These are phyloP conservation scores for Epichloe scottii DNA, from an alignment of 2,329 filamentous ascomycete species.

Conservation along the genomic window DNA sequence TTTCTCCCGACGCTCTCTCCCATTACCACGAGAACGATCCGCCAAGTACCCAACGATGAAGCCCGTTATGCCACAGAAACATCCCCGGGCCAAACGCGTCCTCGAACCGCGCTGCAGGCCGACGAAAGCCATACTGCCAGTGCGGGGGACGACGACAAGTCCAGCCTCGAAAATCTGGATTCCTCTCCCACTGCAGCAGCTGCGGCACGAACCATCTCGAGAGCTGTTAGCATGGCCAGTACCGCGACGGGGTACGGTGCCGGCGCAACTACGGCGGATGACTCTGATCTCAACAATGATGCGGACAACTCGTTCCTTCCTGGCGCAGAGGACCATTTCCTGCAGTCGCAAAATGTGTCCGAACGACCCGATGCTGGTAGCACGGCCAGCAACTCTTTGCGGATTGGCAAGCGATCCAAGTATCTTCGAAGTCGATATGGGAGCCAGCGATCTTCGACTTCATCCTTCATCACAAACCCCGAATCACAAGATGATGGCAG, in stretches of 20 bases:
- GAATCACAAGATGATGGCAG: slow-evolving; percentile 51
- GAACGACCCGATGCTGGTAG: slow-evolving; percentile 30
- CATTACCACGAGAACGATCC: slow-evolving; percentile 32
- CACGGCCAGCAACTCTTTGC: slow-evolving; percentile 34
- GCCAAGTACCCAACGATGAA: slow-evolving; percentile 20
- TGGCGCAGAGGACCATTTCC: slow-evolving; percentile 15
- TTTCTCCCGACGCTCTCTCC: slow-evolving; percentile 48
- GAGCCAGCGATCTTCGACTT: slow-evolving; percentile 48
- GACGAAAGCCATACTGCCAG: slow-evolving; percentile 16
- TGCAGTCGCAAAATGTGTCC: slow-evolving; percentile 20
- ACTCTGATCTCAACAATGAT: slow-evolving; percentile 14
- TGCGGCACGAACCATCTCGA: slow-evolving; percentile 39
- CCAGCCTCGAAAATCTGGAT: slow-evolving; percentile 38
- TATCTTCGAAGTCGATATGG: slow-evolving; percentile 44
- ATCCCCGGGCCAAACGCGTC: slow-evolving; percentile 20
- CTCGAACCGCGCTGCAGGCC: slow-evolving; percentile 2
- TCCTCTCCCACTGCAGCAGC: slow-evolving; percentile 46
- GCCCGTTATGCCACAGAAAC: slow-evolving; percentile 49
- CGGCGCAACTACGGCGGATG: slow-evolving; percentile 7
- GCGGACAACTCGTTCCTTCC: slow-evolving; percentile 17
- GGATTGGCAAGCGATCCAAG: slow-evolving; percentile 34
- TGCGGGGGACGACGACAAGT: slow-evolving; percentile 32
- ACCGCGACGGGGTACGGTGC: slow-evolving; percentile 6
- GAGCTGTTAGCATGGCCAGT: slow-evolving; percentile 35
- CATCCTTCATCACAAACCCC: slow-evolving; percentile 42